Evolutionary conservation across 768 basidiomycete genomes (phyloP).

Genomic region (Rhizopogon vinicolor): DNA sequence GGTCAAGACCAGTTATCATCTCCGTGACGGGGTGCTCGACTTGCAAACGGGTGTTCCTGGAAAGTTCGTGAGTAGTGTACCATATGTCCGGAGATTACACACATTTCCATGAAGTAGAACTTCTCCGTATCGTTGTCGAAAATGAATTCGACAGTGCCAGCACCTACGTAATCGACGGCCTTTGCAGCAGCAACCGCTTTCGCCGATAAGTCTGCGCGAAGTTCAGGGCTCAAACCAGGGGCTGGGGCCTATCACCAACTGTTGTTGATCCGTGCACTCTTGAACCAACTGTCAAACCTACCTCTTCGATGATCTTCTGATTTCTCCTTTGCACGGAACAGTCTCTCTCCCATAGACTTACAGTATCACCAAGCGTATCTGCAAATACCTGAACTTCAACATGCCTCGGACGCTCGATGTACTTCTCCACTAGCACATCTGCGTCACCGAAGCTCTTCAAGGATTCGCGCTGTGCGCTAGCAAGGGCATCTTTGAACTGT

Average conservation of each 20-base stretch:
- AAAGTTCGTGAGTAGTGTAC: background rate
- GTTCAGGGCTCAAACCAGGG: constrained; percentile 75
- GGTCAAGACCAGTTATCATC: constrained; percentile 91
- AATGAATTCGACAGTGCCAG: constrained; percentile 95
- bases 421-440: constrained; percentile 85
- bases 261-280: background rate
- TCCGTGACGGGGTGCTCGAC: constrained; percentile 94
- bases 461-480: constrained; percentile 88
- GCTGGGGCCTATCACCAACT: constrained; percentile 67
- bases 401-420: constrained; percentile 81
- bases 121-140: constrained; percentile 85
- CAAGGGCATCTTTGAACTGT: constrained; percentile 75
- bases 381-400: constrained; percentile 96
- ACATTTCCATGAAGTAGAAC: constrained; percentile 98
- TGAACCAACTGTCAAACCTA: constrained; percentile 15
- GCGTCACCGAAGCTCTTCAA: constrained; percentile 85
- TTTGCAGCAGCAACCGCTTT: constrained; percentile 92
- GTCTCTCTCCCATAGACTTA: constrained; percentile 96
- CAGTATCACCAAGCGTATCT: constrained; percentile 70
- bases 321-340: constrained; percentile 90
- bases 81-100: constrained; percentile 16
- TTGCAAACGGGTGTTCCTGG: constrained; percentile 80
- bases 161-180: constrained; percentile 89
- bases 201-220: constrained; percentile 74
- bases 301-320: constrained; percentile 95